A percentile compares a stretch with the other conserved stretches of the same genome.
These are phyloP conservation scores for Hawksworthiomyces lignivorus DNA, from an alignment of 2,329 filamentous ascomycete genomes.

Conservation along the genomic window DNA sequence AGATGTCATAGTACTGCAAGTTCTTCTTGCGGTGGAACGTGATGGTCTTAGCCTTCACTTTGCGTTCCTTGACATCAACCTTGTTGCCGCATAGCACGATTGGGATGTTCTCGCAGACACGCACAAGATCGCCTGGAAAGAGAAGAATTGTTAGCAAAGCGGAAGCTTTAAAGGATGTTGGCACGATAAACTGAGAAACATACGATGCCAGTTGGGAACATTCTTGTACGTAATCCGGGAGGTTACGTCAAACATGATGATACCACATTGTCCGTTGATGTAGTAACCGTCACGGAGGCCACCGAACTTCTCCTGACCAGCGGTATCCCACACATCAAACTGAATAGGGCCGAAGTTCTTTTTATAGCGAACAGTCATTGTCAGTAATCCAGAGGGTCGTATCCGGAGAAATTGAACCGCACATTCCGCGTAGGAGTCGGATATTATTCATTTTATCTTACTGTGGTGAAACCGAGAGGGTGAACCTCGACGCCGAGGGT, in stretches of 20 bases:
- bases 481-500: conserved; percentile 99
- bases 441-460: conserved; percentile 50
- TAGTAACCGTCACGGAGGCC: conserved; percentile 99
- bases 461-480: conserved; percentile 94
- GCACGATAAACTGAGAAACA: too few relatives aligned
- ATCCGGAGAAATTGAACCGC: too few relatives aligned
- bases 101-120: conserved; percentile 98
- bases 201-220: conserved; percentile 99
- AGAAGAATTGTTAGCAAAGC: too few relatives aligned
- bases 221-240: conserved; percentile 99
- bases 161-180: too few relatives aligned
- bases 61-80: conserved; percentile 99
- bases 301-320: conserved; percentile 98
- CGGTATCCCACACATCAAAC: conserved; percentile 99
- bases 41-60: conserved; percentile 99
- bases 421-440: too few relatives aligned
- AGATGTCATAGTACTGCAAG: conserved; percentile 99
- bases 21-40: conserved; percentile 99
- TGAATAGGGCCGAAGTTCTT: conserved; percentile 93
- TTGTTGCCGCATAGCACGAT: conserved; percentile 99
- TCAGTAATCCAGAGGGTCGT: conserved; percentile 10
- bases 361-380: conserved; percentile 27
- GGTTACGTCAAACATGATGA: conserved; percentile 99
- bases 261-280: conserved; percentile 99
- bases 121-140: conserved; percentile 92